phyloP scores from a whole-genome alignment of 2,329 filamentous ascomycete genomes.

The Microascus cirrosus region DNA sequence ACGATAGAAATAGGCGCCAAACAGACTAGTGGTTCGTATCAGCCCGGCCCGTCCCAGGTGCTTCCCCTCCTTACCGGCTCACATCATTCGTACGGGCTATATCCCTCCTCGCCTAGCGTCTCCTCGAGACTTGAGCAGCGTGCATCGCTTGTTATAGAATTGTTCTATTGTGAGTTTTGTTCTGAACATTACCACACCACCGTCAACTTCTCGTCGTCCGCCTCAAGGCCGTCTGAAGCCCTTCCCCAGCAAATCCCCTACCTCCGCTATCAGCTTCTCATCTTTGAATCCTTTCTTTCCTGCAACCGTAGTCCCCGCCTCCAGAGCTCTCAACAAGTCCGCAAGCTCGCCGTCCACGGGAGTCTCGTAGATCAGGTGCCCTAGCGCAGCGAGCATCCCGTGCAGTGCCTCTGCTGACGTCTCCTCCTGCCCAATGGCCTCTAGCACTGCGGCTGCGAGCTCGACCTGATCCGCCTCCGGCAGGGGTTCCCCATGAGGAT shows the following conservation, averaged over 20 bases:
- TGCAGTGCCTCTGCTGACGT: constrained; percentile 61
- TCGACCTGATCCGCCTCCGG: constrained; percentile 67
- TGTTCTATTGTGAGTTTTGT: not conserved
- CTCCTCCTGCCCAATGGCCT: constrained; percentile 52
- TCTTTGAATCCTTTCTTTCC: constrained; percentile 46
- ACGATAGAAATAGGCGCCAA: no score
- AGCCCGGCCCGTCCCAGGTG: no score
- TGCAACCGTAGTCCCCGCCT: constrained; percentile 54
- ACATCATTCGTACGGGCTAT: no score
- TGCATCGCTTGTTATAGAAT: no score
- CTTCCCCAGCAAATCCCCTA: constrained; percentile 43
- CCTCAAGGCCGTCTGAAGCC: constrained; percentile 27
- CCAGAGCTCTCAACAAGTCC: constrained; percentile 69
- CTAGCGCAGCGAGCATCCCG: constrained; percentile 66
- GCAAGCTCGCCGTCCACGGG: constrained; percentile 62
- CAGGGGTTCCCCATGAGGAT: constrained; percentile 38
- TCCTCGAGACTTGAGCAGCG: no score
- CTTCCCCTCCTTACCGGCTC: no score
- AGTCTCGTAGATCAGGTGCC: constrained; percentile 62
- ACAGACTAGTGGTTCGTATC: no score
- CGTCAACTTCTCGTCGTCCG: no score
- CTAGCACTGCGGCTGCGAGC: constrained; percentile 67
- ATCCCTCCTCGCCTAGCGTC: no score
- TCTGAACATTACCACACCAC: not conserved
- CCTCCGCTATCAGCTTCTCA: constrained; percentile 44